Conservation (phyloP, 371 early-diverging fungal genomes). For the Sanchytrium tribonematis region DNA sequence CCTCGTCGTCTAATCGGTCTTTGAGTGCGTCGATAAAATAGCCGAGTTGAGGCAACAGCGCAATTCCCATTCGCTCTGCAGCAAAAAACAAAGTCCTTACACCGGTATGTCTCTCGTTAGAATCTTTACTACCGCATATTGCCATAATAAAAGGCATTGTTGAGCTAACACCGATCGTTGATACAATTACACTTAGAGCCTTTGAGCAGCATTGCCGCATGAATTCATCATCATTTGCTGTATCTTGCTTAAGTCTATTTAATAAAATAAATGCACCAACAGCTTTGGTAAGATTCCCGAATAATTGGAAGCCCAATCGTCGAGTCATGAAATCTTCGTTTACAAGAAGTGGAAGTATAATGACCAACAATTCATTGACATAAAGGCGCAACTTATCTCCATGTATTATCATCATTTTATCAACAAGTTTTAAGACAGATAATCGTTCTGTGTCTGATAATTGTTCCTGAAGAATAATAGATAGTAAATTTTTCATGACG, state of each 20-base stretch:
- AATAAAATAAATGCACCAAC: constrained; percentile 94
- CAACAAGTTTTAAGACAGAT: constrained; percentile 51
- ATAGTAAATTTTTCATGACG: neutral
- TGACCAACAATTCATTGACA: constrained; percentile 88
- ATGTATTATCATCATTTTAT: constrained; percentile 72
- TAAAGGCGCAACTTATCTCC: constrained; percentile 83
- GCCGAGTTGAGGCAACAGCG: constrained; percentile 72
- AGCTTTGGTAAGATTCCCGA: constrained; percentile 82
- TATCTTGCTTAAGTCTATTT: constrained; percentile 88
- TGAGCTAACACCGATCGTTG: constrained; percentile 79
- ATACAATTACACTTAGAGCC: constrained; percentile 86
- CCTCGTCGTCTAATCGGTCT: constrained; percentile 73
- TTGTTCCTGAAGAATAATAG: neutral
- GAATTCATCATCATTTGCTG: constrained; percentile 87
- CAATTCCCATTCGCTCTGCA: constrained; percentile 73
- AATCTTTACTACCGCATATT: constrained; percentile 71
- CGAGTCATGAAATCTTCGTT: constrained; percentile 92
- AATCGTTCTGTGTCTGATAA: neutral
- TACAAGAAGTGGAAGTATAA: constrained; percentile 83
- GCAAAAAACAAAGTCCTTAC: constrained; percentile 87
- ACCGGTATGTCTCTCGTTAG: constrained; percentile 92
- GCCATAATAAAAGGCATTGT: constrained; percentile 81
- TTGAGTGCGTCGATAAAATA: constrained; percentile 65
- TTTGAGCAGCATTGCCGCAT: constrained; percentile 91
- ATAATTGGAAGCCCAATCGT: constrained; percentile 88